Evolutionary conservation across 2,329 filamentous ascomycete species (phyloP), one percentile per base, ranked within the genome.

Genomic region (Fusarium subglutinans): DNA sequence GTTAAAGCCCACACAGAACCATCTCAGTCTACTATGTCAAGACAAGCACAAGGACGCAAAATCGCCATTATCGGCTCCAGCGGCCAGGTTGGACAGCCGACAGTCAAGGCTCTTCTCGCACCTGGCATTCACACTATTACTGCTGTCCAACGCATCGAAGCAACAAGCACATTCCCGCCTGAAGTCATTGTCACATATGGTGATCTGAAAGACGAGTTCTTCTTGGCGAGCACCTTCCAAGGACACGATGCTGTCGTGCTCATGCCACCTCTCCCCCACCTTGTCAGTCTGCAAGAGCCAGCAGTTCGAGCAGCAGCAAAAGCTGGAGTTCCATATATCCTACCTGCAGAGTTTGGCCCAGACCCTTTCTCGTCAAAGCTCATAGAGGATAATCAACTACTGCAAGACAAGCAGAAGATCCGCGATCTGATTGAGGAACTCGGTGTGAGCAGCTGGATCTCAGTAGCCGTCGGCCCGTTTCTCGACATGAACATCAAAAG

Each of bases 361-460:
- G 56, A 60, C n/a, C 72, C 67, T 10, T 71, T 62, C 6, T 63
- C 63, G 7, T 37, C 37, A 10, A 17, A 24, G 8, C 59, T 71
- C 6, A 45, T 71, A 18, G 40, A 57, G 14, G 47, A 69, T 26
- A 74, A 74, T 17, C 50, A 66, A 30, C 59, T 74, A 5, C 55
- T 73, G 1, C 33, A 63, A 12, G 51, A 61, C 3, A 74, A 74
- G 55, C 59, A 74, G 26, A 33, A 22, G 26, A 56, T 68, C 6
- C 62, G 66, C 9, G 66, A 64, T 28, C 44, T 68, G 26, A 62
- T 68, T 20, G 63, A 70, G 22, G 48, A 68, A 20, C 59, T 73
- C 17, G 55, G 66, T 24, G 58, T 64, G 26, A 70, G 66, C 17
- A 74, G 66, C 17, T 73, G 62, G 62, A 40, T 73, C 24, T 73